Evolutionary conservation across 192 early-diverging fungal genomes (phyloP), one percentile per base, ranked within the genome.

Genomic region (Rhizophagus prolifer): DNA sequence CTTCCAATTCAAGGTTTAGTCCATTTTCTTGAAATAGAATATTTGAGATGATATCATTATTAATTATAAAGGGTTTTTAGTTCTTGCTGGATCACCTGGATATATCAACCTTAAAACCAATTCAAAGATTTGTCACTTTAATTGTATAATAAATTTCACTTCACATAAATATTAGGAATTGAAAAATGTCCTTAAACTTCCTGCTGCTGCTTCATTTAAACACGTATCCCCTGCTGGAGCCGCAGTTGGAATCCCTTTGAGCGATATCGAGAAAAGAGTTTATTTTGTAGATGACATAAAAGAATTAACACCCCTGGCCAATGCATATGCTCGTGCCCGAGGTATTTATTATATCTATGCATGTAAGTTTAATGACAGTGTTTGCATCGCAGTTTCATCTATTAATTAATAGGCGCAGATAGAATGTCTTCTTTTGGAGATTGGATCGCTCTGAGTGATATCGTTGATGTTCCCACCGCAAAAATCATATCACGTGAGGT

Each of bases 381-480:
- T 44, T 44, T 44, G 10, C 12, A 19, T 16, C 5, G 19, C 14
- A 19, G 19, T 36, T 50, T 21, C 19, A 54, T 21, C 4, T 9
- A 36, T 19, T 10, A 21, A 21, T 66, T 66, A 38, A 34, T 50
- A 76, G 74, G 97, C 58, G 96, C 96, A 60, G 97, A 99, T 83
- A 94, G 97, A 82, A 99, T 99, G 97, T 95, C 94, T 73, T 96
- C 95, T 26, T 99, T 99, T 75, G 97, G 97, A 81, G 97, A 99
- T 85, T 99, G 96, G 92, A 96, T 97, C 69, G 97, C 96, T 54
- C 86, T 99, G 38, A 94, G 92, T 64, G 93, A 95, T 80, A 88
- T 79, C 30, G 94, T 93, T 76, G 97, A 99, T 84, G 90, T 93
- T 78, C 88, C 90, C 30, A 99, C 97, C 16, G 97, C 97, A 74